phyloP scores from a whole-genome alignment of 1,284 basidiomycete genomes.

The Cystobasidiaceae sp. region DNA sequence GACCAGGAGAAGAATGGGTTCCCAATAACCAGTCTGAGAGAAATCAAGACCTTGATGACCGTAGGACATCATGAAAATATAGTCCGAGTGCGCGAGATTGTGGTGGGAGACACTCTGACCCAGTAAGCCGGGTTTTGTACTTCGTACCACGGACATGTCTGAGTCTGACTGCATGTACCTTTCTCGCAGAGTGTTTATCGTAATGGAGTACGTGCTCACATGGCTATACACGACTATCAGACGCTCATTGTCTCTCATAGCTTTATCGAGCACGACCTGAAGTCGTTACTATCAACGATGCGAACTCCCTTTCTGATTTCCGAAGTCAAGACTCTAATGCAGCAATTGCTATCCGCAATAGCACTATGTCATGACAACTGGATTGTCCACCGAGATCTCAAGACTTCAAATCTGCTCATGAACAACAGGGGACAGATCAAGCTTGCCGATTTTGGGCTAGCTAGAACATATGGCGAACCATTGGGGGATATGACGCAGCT shows the following conservation, averaged over 20 bases:
- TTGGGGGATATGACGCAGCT: slow-evolving; percentile 92
- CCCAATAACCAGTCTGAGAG: slow-evolving; percentile 91
- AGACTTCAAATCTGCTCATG: slow-evolving; percentile 96
- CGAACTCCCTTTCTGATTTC: slow-evolving; percentile 90
- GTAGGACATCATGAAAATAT: slow-evolving; percentile 84
- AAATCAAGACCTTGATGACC: slow-evolving; percentile 88
- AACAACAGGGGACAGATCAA: slow-evolving; percentile 98
- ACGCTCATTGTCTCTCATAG: slow-evolving; percentile 58
- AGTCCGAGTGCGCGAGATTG: slow-evolving; percentile 89
- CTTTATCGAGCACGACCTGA: slow-evolving; percentile 98
- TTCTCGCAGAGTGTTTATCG: slow-evolving; percentile 39
- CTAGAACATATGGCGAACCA: slow-evolving; percentile 90
- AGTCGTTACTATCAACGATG: slow-evolving; percentile 88
- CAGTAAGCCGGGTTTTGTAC: slow-evolving; percentile 64
- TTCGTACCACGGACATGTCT: not conserved
- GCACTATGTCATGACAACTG: slow-evolving; percentile 89
- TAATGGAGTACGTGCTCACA: slow-evolving; percentile 34
- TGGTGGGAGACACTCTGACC: slow-evolving; percentile 97
- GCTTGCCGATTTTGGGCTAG: slow-evolving; percentile 96
- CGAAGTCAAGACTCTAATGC: slow-evolving; percentile 94
- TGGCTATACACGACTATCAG: not conserved
- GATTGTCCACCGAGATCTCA: slow-evolving; percentile 96
- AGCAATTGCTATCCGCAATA: slow-evolving; percentile 88
- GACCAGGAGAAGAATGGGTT: slow-evolving; percentile 98
- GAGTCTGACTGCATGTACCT: not conserved